These are phyloP conservation scores for Penicillium pancosmium DNA, from an alignment of 495 filamentous ascomycete species.

Conservation along the genomic window DNA sequence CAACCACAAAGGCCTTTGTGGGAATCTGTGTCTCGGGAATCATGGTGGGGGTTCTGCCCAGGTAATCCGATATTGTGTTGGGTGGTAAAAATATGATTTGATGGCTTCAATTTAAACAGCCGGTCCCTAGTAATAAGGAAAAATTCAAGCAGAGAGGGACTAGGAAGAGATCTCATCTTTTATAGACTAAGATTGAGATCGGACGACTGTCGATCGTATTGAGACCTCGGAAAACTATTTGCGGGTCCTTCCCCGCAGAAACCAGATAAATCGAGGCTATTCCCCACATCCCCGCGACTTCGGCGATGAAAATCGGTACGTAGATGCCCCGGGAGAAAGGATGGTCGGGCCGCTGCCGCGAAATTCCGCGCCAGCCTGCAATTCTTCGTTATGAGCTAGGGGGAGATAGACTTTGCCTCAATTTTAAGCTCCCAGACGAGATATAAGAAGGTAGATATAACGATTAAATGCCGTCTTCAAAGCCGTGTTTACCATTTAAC, in stretches of 20 bases:
- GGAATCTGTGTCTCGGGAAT: constrained; percentile 23
- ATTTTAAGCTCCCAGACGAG: not conserved
- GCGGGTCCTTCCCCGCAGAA: constrained; percentile 18
- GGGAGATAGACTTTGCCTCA: constrained; percentile 1
- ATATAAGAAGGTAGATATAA: not conserved
- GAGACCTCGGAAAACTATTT: not conserved
- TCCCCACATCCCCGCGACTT: constrained; percentile 16
- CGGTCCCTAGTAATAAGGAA: not conserved
- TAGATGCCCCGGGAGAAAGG: constrained; percentile 3
- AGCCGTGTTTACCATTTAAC: not conserved
- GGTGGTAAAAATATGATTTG: not conserved
- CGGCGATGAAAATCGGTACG: constrained; percentile 18
- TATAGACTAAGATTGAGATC: not conserved
- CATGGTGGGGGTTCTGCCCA: constrained; percentile 11
- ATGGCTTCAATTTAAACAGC: not conserved
- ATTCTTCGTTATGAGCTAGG: not conserved
- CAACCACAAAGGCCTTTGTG: constrained; percentile 35
- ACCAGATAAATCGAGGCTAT: constrained; percentile 6
- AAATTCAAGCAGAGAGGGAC: not conserved
- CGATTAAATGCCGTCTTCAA: not conserved
- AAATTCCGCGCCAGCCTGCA: not conserved
- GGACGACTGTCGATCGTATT: not conserved
- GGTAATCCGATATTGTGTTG: too few species aligned
- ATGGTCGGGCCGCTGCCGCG: constrained; percentile 2
- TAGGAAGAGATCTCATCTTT: not conserved